Evolutionary conservation across 1,284 basidiomycete genomes (phyloP), one percentile per base, ranked within the genome.

Genomic region (Puccinia novopanici): DNA sequence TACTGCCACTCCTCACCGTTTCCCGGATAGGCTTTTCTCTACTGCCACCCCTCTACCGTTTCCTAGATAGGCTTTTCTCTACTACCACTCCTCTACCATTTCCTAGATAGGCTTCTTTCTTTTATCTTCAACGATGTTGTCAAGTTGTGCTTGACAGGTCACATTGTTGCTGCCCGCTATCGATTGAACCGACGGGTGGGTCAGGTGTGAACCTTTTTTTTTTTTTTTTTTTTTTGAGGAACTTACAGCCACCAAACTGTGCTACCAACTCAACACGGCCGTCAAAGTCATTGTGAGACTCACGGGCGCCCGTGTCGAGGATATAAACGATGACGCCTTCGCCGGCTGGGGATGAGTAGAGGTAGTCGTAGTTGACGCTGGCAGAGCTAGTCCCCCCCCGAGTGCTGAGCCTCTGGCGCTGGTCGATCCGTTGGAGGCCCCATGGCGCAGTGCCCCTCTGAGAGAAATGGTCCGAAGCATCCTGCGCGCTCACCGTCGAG

Each of bases 241-340:
- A 79, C 77, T 50, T 63, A 79, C 77, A 79, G 24, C 68, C 77
- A 61, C 77, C 77, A 52, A 79, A 79, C 52, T 79, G 77, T 5
- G 65, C 77, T 24, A 65, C 77, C 67, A 79, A 48, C 68, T 79
- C 42, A 4, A 63, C 77, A 59, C 77, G 65, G 34, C 67, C 65
- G 10, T 48, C 68, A 59, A 79, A 79, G 42, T 79, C 77, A 13
- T 24, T 27, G 54, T 79, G 77, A 59, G 24, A 72, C 22, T 42
- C 77, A 8, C 77, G 65, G 13, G 55, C 77, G 8, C 77, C 77
- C 9, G 77, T 79, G 54, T 79, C 77, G 10, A 79, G 24, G 30
- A 79, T 63, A 37, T 71, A 79, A 45, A 79, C 77, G 13, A 50
- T 71, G 13, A 68, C 63, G 34, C 68, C 77, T 42, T 71, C 19